Conservation (phyloP, 768 basidiomycete species). For the Rhizopogon roseolus region DNA sequence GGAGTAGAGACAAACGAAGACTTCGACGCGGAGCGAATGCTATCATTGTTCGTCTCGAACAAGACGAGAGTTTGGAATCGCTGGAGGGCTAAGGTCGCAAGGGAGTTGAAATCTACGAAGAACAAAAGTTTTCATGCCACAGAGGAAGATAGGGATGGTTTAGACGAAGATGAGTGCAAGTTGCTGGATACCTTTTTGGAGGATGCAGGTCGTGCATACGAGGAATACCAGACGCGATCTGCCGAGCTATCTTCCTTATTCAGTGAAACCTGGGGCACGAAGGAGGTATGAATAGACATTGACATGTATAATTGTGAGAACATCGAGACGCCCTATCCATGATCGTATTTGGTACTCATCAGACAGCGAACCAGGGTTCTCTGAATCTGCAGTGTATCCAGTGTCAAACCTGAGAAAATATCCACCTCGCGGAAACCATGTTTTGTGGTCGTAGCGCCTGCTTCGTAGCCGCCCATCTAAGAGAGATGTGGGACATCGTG, state of each 20-base stretch:
- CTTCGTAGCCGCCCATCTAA: not conserved
- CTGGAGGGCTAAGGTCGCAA: constrained; percentile 19
- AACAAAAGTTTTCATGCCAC: not conserved
- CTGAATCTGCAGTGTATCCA: too few species aligned
- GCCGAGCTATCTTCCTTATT: not conserved
- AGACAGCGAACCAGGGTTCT: too few species aligned
- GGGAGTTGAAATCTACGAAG: constrained; percentile 10
- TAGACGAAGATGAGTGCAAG: constrained; percentile 4
- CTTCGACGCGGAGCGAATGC: constrained; percentile 8
- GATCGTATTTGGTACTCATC: not conserved
- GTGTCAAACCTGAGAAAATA: too few species aligned
- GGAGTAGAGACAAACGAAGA: constrained; percentile 10
- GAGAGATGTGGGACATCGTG: too few species aligned
- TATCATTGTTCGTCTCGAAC: constrained; percentile 17
- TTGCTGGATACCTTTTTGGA: constrained; percentile 9
- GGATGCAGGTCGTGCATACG: constrained; percentile 15
- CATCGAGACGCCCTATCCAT: not conserved
- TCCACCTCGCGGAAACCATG: too few species aligned
- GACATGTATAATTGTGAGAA: not conserved
- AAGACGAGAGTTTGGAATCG: constrained; percentile 18
- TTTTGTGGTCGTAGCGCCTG: too few species aligned
- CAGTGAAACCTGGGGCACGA: not conserved
- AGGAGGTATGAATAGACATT: not conserved
- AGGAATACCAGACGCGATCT: constrained; percentile 3
- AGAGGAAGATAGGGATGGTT: constrained; percentile 5